Evolutionary conservation across 2,329 filamentous ascomycete species (phyloP).

Genomic region (Alternaria sp.): DNA sequence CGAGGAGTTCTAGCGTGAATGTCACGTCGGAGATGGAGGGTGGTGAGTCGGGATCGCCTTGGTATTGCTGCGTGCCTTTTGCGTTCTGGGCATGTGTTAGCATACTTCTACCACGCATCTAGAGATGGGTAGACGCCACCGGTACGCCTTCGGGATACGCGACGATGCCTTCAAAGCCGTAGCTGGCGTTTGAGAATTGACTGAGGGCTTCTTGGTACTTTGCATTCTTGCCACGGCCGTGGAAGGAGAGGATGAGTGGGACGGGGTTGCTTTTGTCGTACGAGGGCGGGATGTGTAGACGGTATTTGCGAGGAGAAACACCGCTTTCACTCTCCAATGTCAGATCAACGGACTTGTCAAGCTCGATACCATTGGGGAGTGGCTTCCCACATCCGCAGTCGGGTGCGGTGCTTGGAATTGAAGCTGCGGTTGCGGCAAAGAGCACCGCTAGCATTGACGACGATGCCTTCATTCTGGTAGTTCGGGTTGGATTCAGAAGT

Average conservation of each 20-base stretch:
- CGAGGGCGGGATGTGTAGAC: slow-evolving; percentile 47
- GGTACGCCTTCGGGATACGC: slow-evolving; percentile 54
- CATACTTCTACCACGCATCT: not conserved
- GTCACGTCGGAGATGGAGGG: slow-evolving; percentile 51
- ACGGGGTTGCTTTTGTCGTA: slow-evolving; percentile 49
- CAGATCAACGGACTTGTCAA: slow-evolving; percentile 30
- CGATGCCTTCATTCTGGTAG: not conserved
- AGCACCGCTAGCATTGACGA: not conserved
- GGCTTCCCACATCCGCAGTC: slow-evolving; percentile 19
- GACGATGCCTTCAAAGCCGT: slow-evolving; percentile 53
- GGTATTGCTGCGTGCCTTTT: slow-evolving; percentile 44
- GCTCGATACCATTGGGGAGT: slow-evolving; percentile 26
- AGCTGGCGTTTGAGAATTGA: slow-evolving; percentile 53
- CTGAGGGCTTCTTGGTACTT: slow-evolving; percentile 51
- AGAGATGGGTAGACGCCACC: slow-evolving; percentile 10
- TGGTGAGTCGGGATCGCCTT: slow-evolving; percentile 52
- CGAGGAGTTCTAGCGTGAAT: slow-evolving; percentile 54
- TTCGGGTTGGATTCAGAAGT: too few species aligned
- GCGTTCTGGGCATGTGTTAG: slow-evolving; percentile 10
- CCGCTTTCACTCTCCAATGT: slow-evolving; percentile 39
- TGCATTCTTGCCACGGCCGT: slow-evolving; percentile 51
- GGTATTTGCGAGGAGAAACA: slow-evolving; percentile 41
- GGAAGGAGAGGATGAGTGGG: slow-evolving; percentile 57
- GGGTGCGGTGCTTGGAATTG: not conserved
- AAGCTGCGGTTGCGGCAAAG: not conserved